Evolutionary conservation across 257 asterid genomes (phyloP).

Genomic region (Penstemon barbatus): DNA sequence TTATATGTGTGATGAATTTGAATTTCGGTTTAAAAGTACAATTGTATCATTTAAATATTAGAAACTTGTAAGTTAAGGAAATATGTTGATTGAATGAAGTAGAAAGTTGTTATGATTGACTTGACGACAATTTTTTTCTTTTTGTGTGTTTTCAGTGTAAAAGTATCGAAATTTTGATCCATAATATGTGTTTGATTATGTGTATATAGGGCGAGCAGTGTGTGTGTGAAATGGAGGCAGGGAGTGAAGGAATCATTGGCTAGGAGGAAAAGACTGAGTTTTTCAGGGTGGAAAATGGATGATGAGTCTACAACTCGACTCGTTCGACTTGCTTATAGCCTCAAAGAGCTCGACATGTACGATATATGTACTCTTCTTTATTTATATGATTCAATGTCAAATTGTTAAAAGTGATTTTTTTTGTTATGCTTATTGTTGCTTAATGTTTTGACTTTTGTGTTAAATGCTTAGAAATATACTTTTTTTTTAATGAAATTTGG

Average conservation of each 20-base stretch:
- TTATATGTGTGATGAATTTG: too few relatives aligned
- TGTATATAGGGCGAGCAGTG: slow-evolving; percentile 59
- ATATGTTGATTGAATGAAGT: too few relatives aligned
- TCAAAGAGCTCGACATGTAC: slow-evolving; percentile 91
- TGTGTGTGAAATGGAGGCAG: slow-evolving; percentile 85
- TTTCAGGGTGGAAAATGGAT: slow-evolving; percentile 87
- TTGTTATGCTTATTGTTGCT: neutral
- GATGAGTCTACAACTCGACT: slow-evolving; percentile 79
- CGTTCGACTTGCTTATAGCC: slow-evolving; percentile 64
- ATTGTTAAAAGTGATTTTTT: neutral
- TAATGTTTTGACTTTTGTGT: slow-evolving; percentile 12
- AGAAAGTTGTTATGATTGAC: neutral
- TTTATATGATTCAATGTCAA: neutral
- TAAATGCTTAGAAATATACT: neutral
- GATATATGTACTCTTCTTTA: neutral
- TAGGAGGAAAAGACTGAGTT: slow-evolving; percentile 61
- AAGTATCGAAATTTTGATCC: too few relatives aligned
- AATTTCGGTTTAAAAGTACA: too few relatives aligned
- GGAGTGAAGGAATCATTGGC: slow-evolving; percentile 75
- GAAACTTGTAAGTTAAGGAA: too few relatives aligned
- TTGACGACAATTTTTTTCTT: neutral
- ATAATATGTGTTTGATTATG: neutral
- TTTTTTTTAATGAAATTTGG: neutral
- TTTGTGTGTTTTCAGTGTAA: neutral
- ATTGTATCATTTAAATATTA: too few relatives aligned